Evolutionary conservation across 176 grass and related monocot genomes (phyloP).

Genomic region (Eragrostis curvula): DNA sequence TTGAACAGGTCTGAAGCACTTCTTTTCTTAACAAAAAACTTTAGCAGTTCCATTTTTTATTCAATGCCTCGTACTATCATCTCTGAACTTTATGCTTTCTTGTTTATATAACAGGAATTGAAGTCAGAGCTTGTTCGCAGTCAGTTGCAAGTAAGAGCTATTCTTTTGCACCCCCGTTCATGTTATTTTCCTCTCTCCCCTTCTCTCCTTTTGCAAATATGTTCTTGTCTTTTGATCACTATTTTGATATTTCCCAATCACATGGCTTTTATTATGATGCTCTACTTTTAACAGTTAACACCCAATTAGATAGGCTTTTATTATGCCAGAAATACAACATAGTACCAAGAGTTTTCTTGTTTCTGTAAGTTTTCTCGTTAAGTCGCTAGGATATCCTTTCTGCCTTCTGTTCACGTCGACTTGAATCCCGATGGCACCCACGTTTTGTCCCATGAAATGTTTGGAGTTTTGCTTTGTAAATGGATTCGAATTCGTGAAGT

Average conservation of each 20-base stretch:
- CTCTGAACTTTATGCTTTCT: conserved; percentile 30
- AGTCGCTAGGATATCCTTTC: background rate
- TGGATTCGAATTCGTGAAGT: conserved; percentile 14
- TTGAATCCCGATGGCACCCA: background rate
- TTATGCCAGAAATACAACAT: background rate
- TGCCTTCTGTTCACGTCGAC: background rate
- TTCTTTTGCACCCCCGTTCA: conserved; percentile 23
- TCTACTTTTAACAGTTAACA: background rate
- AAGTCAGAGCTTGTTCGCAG: conserved; percentile 61
- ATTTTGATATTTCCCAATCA: conserved; percentile 19
- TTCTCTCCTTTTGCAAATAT: background rate
- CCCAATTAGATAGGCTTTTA: background rate
- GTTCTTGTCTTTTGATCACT: background rate
- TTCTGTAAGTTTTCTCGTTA: conserved; percentile 6
- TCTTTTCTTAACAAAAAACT: conserved; percentile 10
- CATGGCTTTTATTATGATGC: background rate
- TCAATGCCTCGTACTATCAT: background rate
- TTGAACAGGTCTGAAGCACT: conserved; percentile 69
- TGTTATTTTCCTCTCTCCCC: conserved; percentile 4
- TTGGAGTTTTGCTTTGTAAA: conserved; percentile 14
- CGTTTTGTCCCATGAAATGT: conserved; percentile 18
- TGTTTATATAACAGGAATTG: conserved; percentile 63
- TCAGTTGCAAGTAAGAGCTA: conserved; percentile 79
- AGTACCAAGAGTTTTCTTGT: background rate
- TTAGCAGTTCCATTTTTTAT: conserved; percentile 15